Evolutionary conservation across 495 filamentous ascomycete genomes (phyloP), one percentile per base, ranked within the genome.

Genomic region (Penicillium ucsense): DNA sequence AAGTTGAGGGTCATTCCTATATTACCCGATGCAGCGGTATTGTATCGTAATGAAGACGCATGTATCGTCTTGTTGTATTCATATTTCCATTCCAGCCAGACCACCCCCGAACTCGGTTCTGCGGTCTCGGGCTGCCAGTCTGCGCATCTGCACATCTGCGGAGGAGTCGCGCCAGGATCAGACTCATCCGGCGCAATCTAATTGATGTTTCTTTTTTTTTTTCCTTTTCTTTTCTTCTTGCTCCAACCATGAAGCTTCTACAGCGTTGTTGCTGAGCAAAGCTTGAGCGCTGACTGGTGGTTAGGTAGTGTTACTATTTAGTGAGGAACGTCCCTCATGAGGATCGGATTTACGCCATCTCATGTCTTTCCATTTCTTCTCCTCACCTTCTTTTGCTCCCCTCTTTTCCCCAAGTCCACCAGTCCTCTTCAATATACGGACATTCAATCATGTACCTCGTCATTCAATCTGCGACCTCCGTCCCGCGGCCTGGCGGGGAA

Each of bases 11-110:
- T 20, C 32, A 35, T 50, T 35, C 54, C 54, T 53, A 53, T 11
- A 45, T 56, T 56, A 56, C 54, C 54, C 54, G 54, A 50, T 5
- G 7, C 6, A 8, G 5, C 5, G 20, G 50, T 56, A 53, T 43
- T 38, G 8, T 6, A 28, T 8, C 41, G 33, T 42, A 28, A 31
- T 8, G 31, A 10, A 50, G 40, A 47, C 47, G 0, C n/a, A 3
- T 20, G 30, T 31, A 31, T 45, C 48, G 47, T 42, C 31, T 20
- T 32, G 28, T 12, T 11, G 41, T 43, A 43, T 32, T 43, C 31
- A 43, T 10, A 30, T 43, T 50, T 54, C 49, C 47, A 43, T 50
- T 54, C 45, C 47, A 43, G 41, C 40, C 7, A 37, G 12, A 4
- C 12, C 35, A 37, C 35, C 37, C 11, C 28, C 11, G 8, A 27